A percentile compares a stretch with the other conserved stretches of the same genome.
These are phyloP conservation scores for Aureobasidium pullulans DNA, from an alignment of 2,329 filamentous ascomycete genomes.

Conservation along the genomic window DNA sequence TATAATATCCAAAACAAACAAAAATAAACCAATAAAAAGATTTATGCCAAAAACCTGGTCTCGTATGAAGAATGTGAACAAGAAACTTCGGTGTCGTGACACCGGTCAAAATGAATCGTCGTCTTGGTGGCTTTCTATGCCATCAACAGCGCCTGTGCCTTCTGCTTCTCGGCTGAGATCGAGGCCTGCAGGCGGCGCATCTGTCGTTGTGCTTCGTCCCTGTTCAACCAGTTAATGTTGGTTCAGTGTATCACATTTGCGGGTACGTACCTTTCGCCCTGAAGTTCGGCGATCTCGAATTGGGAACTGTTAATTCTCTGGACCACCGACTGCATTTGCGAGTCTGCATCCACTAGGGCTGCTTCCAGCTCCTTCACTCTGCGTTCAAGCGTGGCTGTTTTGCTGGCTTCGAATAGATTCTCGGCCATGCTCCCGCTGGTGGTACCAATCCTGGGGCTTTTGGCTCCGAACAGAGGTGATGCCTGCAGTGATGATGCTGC, in stretches of 20 bases:
- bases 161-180: conserved; percentile 16
- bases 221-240: conserved; percentile 47
- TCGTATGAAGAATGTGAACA: not conserved
- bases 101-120: not conserved
- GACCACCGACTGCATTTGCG: conserved; percentile 78
- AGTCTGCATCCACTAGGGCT: conserved; percentile 66
- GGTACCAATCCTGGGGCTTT: conserved; percentile 52
- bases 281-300: conserved; percentile 73
- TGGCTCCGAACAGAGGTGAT: conserved; percentile 44
- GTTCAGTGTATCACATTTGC: conserved; percentile 36
- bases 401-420: conserved; percentile 10
- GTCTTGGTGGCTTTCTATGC: not conserved
- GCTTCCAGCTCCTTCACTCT: conserved; percentile 80
- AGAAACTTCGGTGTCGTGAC: not conserved
- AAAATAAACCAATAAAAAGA: conserved; percentile 3
- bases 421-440: conserved; percentile 50
- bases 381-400: conserved; percentile 41
- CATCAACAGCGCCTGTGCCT: conserved; percentile 14
- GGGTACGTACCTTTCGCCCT: conserved; percentile 67
- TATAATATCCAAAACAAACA: conserved; percentile 5
- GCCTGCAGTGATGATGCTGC: conserved; percentile 46
- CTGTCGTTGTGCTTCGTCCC: conserved; percentile 14
- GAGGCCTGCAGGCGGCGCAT: conserved; percentile 15
- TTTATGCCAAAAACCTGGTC: not conserved
- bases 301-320: conserved; percentile 74